Conservation (phyloP, 1,284 basidiomycete species). For the Trichosporon coremiiforme region DNA sequence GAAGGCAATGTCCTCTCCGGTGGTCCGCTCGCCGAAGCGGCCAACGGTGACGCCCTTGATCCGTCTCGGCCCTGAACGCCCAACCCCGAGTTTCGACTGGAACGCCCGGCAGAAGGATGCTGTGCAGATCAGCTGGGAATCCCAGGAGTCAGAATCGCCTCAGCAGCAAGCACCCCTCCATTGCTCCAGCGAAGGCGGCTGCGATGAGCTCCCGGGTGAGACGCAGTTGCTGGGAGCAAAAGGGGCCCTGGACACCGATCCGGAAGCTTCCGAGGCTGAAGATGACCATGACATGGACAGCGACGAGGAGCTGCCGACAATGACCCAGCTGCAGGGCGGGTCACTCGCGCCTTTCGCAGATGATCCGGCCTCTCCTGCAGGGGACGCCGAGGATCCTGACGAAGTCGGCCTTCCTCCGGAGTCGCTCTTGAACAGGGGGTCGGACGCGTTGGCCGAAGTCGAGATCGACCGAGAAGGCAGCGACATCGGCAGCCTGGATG, state of each 20-base stretch:
- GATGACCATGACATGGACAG: not conserved
- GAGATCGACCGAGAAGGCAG: not conserved
- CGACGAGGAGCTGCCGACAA: not conserved
- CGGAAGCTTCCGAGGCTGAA: not conserved
- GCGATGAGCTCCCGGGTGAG: not conserved
- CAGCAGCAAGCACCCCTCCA: not conserved
- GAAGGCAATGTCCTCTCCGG: not conserved
- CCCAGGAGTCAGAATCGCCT: not conserved
- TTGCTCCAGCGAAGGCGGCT: not conserved
- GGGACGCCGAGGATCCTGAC: not conserved
- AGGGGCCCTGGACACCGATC: not conserved
- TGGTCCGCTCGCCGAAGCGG: not conserved
- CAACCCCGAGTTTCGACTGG: not conserved
- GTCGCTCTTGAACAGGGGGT: not conserved
- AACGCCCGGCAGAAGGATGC: conserved; percentile 5
- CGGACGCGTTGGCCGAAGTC: not conserved
- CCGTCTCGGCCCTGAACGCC: not conserved
- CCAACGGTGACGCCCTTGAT: conserved; percentile 1
- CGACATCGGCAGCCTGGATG: not conserved
- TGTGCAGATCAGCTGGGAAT: conserved; percentile 9
- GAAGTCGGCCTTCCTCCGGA: not conserved
- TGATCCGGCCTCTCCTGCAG: not conserved
- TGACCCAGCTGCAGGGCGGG: not conserved
- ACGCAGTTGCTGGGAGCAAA: not conserved
- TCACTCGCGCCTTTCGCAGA: not conserved